A percentile compares a stretch with the other conserved stretches of the same genome.
These are phyloP conservation scores for Puccinia polysora DNA, from an alignment of 1,284 basidiomycete species.

Conservation along the genomic window DNA sequence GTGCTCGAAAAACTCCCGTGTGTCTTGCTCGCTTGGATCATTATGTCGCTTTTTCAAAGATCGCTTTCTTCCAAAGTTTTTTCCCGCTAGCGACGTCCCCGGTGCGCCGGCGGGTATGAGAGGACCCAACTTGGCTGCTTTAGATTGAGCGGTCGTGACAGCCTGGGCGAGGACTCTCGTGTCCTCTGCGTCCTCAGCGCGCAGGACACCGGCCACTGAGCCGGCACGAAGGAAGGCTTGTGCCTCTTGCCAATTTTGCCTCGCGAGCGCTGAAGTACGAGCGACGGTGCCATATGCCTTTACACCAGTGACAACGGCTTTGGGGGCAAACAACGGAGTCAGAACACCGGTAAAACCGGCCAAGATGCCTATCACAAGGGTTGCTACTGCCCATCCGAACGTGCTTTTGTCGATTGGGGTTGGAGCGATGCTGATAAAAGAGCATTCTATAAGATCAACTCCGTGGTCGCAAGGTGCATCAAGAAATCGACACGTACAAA, in stretches of 20 bases:
- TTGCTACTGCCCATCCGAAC: constrained; percentile 1
- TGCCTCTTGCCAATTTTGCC: not conserved
- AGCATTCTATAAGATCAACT: not conserved
- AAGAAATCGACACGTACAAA: not conserved
- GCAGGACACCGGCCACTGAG: not conserved
- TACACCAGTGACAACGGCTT: too few relatives aligned
- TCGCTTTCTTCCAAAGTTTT: too few relatives aligned
- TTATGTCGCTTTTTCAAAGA: too few relatives aligned
- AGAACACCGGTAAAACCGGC: constrained; percentile 3
- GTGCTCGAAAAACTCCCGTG: too few relatives aligned
- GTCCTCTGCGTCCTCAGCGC: not conserved
- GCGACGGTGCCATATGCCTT: not conserved
- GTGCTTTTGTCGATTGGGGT: not conserved
- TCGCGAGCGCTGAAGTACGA: not conserved
- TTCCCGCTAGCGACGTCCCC: too few relatives aligned
- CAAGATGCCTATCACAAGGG: constrained; percentile 2
- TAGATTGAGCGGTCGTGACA: not conserved
- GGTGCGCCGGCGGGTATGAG: not conserved
- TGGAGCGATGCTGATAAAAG: not conserved
- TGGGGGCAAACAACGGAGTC: not conserved
- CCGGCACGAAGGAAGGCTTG: not conserved
- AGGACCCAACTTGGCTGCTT: not conserved
- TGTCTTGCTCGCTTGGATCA: too few relatives aligned
- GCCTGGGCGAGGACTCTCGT: not conserved
- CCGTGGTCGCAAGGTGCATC: not conserved